Percentiles rank a stretch among this genome's conserved stretches.
phyloP scores from a whole-genome alignment of 2,329 filamentous ascomycete species.

The Calonectria pauciramosa region DNA sequence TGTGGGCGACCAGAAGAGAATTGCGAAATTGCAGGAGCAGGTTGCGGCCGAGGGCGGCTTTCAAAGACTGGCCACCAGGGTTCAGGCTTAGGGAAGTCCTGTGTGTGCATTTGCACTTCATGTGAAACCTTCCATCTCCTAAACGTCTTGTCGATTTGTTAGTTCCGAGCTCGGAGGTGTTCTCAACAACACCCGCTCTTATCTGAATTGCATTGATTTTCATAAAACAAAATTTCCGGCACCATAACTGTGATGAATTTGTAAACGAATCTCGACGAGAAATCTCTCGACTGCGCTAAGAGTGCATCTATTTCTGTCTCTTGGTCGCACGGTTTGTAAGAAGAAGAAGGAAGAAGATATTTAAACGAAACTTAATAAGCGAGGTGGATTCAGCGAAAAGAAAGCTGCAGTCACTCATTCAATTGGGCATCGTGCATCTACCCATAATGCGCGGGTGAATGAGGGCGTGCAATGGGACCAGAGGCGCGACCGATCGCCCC shows the following conservation, averaged over 20 bases:
- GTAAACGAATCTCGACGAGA: neutral
- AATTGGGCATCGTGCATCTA: no score
- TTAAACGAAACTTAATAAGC: no score
- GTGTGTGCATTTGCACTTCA: neutral
- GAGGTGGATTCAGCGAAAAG: no score
- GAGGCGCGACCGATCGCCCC: no score
- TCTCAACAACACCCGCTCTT: constrained; percentile 15
- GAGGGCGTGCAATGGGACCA: no score
- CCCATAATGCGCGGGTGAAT: no score
- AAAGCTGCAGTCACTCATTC: no score
- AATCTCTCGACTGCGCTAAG: neutral
- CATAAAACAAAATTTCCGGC: neutral
- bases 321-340: no score
- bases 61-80: constrained; percentile 56
- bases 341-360: no score
- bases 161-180: constrained; percentile 9
- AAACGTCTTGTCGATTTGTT: neutral
- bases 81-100: neutral
- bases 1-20: constrained; percentile 80
- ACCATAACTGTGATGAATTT: neutral
- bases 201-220: neutral
- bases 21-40: constrained; percentile 77
- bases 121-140: neutral
- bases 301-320: no score
- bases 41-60: constrained; percentile 77